Evolutionary conservation across 208 protist species (phyloP).

Genomic region (Crithidia fasciculata): DNA sequence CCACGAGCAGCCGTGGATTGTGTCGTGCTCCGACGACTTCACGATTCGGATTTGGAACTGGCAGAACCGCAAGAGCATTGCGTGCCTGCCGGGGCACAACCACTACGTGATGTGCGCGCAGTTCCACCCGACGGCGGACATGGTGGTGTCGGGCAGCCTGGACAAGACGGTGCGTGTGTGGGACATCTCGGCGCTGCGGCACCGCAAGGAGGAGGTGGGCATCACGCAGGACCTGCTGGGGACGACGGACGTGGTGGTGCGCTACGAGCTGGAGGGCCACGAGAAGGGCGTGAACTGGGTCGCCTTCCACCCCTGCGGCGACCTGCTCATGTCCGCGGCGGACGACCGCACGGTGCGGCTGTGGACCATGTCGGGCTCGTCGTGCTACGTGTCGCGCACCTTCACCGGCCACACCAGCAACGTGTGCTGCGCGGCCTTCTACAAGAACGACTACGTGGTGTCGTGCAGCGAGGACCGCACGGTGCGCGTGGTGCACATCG

Average conservation of each 20-base stretch:
- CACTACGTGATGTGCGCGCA: constrained; percentile 99
- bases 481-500: constrained; percentile 93
- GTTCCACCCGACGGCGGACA: constrained; percentile 95
- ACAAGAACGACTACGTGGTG: constrained; percentile 98
- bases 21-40: constrained; percentile 98
- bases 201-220: constrained; percentile 62
- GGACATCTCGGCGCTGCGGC: constrained; percentile 96
- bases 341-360: constrained; percentile 98
- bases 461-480: constrained; percentile 96
- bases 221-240: constrained; percentile 95
- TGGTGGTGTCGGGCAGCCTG: constrained; percentile 98
- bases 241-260: constrained; percentile 91
- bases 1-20: constrained; percentile 97
- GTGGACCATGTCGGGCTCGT: constrained; percentile 93
- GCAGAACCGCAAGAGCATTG: constrained; percentile 95
- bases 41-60: constrained; percentile 99
- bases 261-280: constrained; percentile 98
- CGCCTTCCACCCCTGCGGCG: constrained; percentile 96
- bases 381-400: constrained; percentile 92
- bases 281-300: constrained; percentile 99
- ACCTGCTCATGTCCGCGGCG: constrained; percentile 95
- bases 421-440: constrained; percentile 96
- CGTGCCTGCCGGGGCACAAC: constrained; percentile 95
- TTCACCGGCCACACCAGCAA: constrained; percentile 98
- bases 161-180: constrained; percentile 99